Evolutionary conservation across 257 asterid genomes (phyloP), one percentile per base, ranked within the genome.

Genomic region (Ilex aquifolium): DNA sequence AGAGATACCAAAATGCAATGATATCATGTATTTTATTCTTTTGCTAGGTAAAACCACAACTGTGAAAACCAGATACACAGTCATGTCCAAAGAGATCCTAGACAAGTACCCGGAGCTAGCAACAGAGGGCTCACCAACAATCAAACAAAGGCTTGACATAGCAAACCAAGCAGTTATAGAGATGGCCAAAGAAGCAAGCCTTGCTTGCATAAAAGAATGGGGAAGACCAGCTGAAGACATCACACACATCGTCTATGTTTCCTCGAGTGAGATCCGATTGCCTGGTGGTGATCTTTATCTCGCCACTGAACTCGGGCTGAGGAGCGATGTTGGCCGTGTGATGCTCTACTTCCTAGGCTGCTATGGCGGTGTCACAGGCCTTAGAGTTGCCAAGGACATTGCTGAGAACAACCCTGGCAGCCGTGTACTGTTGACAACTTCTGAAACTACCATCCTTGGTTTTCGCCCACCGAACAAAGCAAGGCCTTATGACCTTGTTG

Each of bases 201-300:
- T 70, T 0, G 71, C 84, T n/a, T 86, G 95, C 77, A 78, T 91
- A 0, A 69, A 70, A 27, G 80, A 86, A 54, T 91, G 98, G 96
- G 83, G 83, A 15, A 74, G 90, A 44, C 83, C 95, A 2, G 65
- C 63, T 10, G 69, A 74, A n/a, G 87, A 88, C 29, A 88, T 91
- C 69, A 91, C 92, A 7, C 98, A 91, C 83, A 21, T 91, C 11
- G 92, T 91, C 56, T 91, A 88, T 62, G 95, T 91, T 49, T 86
- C 98, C 13, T 88, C 98, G 0, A 86, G 95, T 70, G 98, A 91
- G 66, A 82, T 86, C 16, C 91, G 98, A 40, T 69, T 91, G 29
- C 98, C 98, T 1, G 96, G 98, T 27, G 98, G 98, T n/a, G 98
- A 91, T 46, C 96, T 91, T 65, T 62, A 79, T 80, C 85, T 88